Base-by-base conservation (phyloP, 2,329 filamentous ascomycete genomes). In the Helminthosporium solani region DNA sequence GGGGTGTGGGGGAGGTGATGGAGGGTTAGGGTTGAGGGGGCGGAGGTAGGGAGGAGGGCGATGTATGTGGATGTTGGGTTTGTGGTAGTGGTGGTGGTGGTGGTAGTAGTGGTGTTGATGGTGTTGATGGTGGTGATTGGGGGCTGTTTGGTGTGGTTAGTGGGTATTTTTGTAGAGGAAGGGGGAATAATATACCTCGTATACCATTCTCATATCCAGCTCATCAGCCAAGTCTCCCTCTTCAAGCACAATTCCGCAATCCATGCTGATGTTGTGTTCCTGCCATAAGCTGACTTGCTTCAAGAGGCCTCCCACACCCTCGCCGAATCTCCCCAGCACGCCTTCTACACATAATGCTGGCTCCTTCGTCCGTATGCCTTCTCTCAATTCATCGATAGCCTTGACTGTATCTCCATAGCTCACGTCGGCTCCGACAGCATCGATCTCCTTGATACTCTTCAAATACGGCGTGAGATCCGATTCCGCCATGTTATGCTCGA, bases 401-500 rank as follows among this genome's bases (percentile, higher is more conserved):
- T 70, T 61, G 42, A 53, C 57, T 36, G 64, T 68, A 48, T 67
- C 56, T 31, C 70, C 56, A 42, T 68, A 70, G 40, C 52, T 57
- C 34, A 18, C 5, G 11, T 36, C 34, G 1, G 47, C 42, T 6
- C 37, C 33, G 27, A 48, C 46, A 3, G 21, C 41, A 2, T 33
- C 39, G 62, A 47, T 21, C 7, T 64, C 68, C 3, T 76, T 75
- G 44, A 72, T 71, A 40, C 53, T 54, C 14, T 47, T 43, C 3
- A 88, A 80, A 58, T 83, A 89, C 7, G 78, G 67, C 18, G 77
- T 75, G 3, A 95, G 72, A 4, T 83, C 84, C 56, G 85, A 90
- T 27, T 77, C 76, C 1, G 76, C 79, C 54, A 95, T 75, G 28
- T 85, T 84, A 21, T 81, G 80, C 54, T 86, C 80, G 30, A 97